Base-by-base conservation (phyloP, 1,284 basidiomycete species). In the Psilocybe mexicana region DNA sequence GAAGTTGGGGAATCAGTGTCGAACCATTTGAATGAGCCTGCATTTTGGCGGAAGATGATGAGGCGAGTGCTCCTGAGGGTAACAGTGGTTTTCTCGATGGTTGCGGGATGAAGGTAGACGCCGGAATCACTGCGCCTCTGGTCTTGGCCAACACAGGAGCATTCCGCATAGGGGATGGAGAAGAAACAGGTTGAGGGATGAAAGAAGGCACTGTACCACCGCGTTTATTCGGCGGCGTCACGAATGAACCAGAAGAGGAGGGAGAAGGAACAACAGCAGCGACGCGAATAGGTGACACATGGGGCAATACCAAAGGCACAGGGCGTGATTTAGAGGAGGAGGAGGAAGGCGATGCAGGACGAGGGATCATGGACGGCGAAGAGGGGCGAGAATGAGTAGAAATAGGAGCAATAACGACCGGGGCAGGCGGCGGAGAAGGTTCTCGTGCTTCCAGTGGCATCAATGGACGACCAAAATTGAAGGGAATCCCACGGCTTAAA, bases 21-120 rank as follows among this genome's bases (percentile, higher is more conserved):
- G 81, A 84, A 85, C 85, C 83, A 78, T 85, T 80, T 76, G 72
- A 49, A 72, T 61, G 63, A 57, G 62, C 66, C 58, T 63, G 61
- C 43, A 30, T 58, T 54, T 59, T 59, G 38, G 47, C 49, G 46
- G 64, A 23, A 24, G n/a, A 12, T 4, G 49, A 12, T 4, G 18
- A 25, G 26, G 57, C 54, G 38, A 65, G 53, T 51, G 8, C 30
- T 6, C 30, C 30, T 8, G 30, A 33, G 30, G 66, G 54, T 51
- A 66, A 60, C 51, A 73, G 57, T 24, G 78, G 72, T 65, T 74
- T 79, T 53, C 73, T 76, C 52, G 71, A 65, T 2, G 83, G 81
- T 60, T 83, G 82, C 25, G 78, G 83, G 57, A 84, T 80, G 65
- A 82, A 85, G 11, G 80, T 82, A 46, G 78, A 70, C 6, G 66